These are phyloP conservation scores for Talaromyces sp. DNA, from an alignment of 2,329 filamentous ascomycete genomes.

Conservation along the genomic window DNA sequence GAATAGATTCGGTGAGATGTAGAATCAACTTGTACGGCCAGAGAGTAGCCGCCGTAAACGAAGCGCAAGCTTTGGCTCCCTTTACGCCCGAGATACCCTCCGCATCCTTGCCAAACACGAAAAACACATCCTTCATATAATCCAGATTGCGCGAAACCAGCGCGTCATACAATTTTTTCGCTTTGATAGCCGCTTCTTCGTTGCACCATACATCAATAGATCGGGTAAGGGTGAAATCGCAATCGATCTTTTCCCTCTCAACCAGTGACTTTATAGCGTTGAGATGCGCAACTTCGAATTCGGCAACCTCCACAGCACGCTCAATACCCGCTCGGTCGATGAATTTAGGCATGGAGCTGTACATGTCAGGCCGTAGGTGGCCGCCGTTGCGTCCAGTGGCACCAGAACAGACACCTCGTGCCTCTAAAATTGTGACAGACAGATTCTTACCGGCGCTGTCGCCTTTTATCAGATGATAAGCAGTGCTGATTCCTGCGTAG, in stretches of 20 bases:
- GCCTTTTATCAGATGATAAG: slow-evolving; percentile 2
- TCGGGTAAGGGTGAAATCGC: slow-evolving; percentile 40
- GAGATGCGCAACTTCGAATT: slow-evolving; percentile 43
- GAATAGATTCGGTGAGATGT: slow-evolving; percentile 60
- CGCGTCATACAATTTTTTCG: slow-evolving; percentile 28
- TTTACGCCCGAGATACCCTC: slow-evolving; percentile 37
- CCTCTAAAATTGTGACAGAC: neutral
- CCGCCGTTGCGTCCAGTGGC: slow-evolving; percentile 20
- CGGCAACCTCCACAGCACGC: slow-evolving; percentile 36
- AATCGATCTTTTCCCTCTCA: slow-evolving; percentile 41
- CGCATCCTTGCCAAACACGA: slow-evolving; percentile 24
- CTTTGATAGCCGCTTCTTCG: slow-evolving; percentile 27
- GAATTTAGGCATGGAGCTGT: slow-evolving; percentile 34
- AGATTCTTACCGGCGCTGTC: neutral
- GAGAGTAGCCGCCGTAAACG: slow-evolving; percentile 31
- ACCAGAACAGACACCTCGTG: neutral
- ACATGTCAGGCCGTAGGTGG: slow-evolving; percentile 44
- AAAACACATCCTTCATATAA: slow-evolving; percentile 28
- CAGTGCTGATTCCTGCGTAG: slow-evolving; percentile 2
- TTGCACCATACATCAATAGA: slow-evolving; percentile 39
- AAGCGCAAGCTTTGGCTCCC: slow-evolving; percentile 33
- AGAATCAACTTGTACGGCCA: slow-evolving; percentile 77
- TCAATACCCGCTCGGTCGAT: slow-evolving; percentile 33
- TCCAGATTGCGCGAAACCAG: slow-evolving; percentile 27
- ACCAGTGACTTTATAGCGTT: slow-evolving; percentile 38